Evolutionary conservation across 225 moss, liverwort and hornwort genomes (phyloP), one percentile per base, ranked within the genome.

Genomic region (Takakia lepidozioides): DNA sequence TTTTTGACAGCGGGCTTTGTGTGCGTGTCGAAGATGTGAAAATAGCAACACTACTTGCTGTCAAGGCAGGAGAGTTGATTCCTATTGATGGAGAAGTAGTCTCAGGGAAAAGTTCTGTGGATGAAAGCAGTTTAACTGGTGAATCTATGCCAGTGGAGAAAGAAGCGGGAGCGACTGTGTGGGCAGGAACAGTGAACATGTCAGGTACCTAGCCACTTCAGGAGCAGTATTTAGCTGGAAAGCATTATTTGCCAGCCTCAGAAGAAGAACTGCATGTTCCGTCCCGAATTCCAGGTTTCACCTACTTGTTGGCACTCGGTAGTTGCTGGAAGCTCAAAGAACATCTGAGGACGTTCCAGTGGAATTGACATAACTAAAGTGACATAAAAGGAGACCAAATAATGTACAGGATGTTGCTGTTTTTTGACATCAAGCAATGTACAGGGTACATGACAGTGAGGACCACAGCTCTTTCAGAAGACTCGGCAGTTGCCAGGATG

Each of bases 71-170:
- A 55, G 90, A 98, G 54, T 75, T 83, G 3, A 72, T 98, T 55
- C 95, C 95, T 28, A 78, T 98, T 53, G 95, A 98, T 64, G 90
- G 95, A 64, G 84, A 82, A 71, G 82, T 98, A 32, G 66, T 71
- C 28, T 84, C 87, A 42, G 90, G 95, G 32, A 84, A 82, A 66
- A 84, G 95, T 54, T 80, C 72, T 29, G 62, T 98, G 62, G 95
- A 98, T 67, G 90, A 98, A 69, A 98, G 95, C 64, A 98, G 80
- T 71, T 70, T 98, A 55, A 90, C 87, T 48, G 84, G 95, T 55
- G 90, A 98, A 76, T 90, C 87, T 10, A 66, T 66, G 58, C 95
- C 87, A 45, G 82, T 90, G 41, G 90, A 85, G 60, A 98, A 98
- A 60, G 72, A 77, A 44, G 32, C 30, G 48, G 90, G 82, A 57